Percentiles rank a stretch among this genome's conserved stretches.
phyloP scores from a whole-genome alignment of 2,329 filamentous ascomycete genomes.

The Alternaria sp. region DNA sequence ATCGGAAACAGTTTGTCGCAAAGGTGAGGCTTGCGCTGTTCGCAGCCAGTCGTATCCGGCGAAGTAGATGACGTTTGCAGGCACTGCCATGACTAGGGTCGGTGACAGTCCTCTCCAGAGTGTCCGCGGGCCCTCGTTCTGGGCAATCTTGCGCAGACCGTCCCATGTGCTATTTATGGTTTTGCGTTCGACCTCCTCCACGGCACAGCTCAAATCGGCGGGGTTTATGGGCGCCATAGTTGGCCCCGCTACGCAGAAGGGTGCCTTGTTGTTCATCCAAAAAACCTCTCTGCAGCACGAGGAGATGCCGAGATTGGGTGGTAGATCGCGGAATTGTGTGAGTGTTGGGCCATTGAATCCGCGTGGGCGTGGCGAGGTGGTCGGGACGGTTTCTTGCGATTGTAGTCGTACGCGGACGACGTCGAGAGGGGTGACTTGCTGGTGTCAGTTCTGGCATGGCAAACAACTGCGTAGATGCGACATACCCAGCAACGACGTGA shows the following conservation, averaged over 20 bases:
- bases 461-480: neutral
- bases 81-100: conserved; percentile 91
- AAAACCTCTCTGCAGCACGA: conserved; percentile 97
- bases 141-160: conserved; percentile 90
- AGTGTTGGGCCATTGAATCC: conserved; percentile 39
- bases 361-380: conserved; percentile 58
- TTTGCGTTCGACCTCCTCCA: conserved; percentile 83
- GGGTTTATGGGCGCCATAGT: conserved; percentile 56
- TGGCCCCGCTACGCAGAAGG: conserved; percentile 78
- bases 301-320: conserved; percentile 87
- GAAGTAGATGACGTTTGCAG: conserved; percentile 97
- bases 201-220: conserved; percentile 71
- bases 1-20: conserved; percentile 65
- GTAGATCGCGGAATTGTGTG: conserved; percentile 70
- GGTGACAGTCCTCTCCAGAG: conserved; percentile 95
- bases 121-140: conserved; percentile 85
- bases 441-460: conserved; percentile 15
- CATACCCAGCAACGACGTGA: conserved; percentile 77
- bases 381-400: conserved; percentile 71
- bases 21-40: conserved; percentile 74
- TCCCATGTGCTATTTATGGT: conserved; percentile 92
- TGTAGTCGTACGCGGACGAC: conserved; percentile 95
- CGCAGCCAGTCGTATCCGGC: conserved; percentile 97
- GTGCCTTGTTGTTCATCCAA: conserved; percentile 86
- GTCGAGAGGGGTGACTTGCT: conserved; percentile 83